These are phyloP conservation scores for Mucor racemosus DNA, from an alignment of 371 early-diverging fungal species.

Conservation along the genomic window DNA sequence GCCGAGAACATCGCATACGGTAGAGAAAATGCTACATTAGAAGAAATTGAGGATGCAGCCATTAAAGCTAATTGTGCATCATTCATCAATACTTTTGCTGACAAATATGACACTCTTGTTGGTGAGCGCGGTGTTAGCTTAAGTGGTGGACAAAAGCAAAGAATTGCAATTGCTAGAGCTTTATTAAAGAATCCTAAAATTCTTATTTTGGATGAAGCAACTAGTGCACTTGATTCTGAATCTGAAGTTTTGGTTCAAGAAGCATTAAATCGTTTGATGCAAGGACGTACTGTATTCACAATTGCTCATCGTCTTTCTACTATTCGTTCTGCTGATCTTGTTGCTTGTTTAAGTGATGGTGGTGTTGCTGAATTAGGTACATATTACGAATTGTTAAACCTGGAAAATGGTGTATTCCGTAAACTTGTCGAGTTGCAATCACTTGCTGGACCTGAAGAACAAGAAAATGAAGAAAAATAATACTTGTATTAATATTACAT, in stretches of 20 bases:
- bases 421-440: slow-evolving; percentile 52
- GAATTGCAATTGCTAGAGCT: slow-evolving; percentile 77
- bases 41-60: slow-evolving; percentile 65
- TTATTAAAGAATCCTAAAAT: slow-evolving; percentile 73
- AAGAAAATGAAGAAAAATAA: slow-evolving; percentile 8
- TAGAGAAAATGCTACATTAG: slow-evolving; percentile 56
- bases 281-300: slow-evolving; percentile 68
- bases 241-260: slow-evolving; percentile 66
- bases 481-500: slow-evolving; percentile 1
- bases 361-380: slow-evolving; percentile 63
- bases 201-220: slow-evolving; percentile 89
- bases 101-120: slow-evolving; percentile 70
- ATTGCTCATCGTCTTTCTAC: slow-evolving; percentile 79
- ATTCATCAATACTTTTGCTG: slow-evolving; percentile 68
- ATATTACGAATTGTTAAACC: slow-evolving; percentile 57
- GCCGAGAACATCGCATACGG: slow-evolving; percentile 81
- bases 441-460: slow-evolving; percentile 22
- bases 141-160: slow-evolving; percentile 87
- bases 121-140: slow-evolving; percentile 76
- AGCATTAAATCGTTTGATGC: slow-evolving; percentile 62
- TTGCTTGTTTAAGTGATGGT: slow-evolving; percentile 68
- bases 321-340: slow-evolving; percentile 67
- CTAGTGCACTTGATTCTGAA: slow-evolving; percentile 78
- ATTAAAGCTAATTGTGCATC: slow-evolving; percentile 66
- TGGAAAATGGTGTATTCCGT: slow-evolving; percentile 60